Base-by-base conservation (phyloP, 1,284 basidiomycete genomes). In the Marasmius sp. region DNA sequence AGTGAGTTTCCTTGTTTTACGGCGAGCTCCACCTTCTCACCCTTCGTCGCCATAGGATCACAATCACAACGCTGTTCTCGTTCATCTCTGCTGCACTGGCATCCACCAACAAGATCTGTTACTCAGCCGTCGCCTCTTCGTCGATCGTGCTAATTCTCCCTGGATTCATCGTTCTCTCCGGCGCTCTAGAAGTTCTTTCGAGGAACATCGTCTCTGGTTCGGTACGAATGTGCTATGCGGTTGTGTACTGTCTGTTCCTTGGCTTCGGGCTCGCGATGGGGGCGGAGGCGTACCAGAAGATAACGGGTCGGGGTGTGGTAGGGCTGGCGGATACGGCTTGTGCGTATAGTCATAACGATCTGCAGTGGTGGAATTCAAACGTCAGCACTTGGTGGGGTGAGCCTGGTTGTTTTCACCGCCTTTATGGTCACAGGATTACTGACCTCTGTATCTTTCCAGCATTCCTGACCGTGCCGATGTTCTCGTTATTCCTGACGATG, bases 121-220 rank as follows among this genome's bases (percentile, higher is more conserved):
- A 94, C 71, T 89, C 93, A 2, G 90, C 94, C 1, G 81, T 97
- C 60, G 91, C 93, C 0, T 93, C 92, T 3, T 85, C 86, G 16
- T 91, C 93, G 3, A 89, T 96, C 62, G 94, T 96, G 4, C 82
- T 95, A 57, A 97, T 97, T 68, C 81, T 97, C 5, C 95, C 93
- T 12, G 93, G 88, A 51, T 93, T 92, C 71, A 90, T 94, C 67
- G 91, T 94, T 14, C 79, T 94, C 10, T 87, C 82, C 64, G 94
- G 93, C 48, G 84, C 91, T 22, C 85, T 97, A 53, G 95, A 97
- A 73, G 79, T 96, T 38, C 87, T 86, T 69, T 92, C 81, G 38
- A 82, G 90, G 54, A 91, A 91, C 65, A 89, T 95, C 68, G 86
- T 93, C 18, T 84, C 91, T 0, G 92, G 93, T n/a, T 89, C 92